Evolutionary conservation across 1,284 basidiomycete genomes (phyloP).

Genomic region (Heterobasidion occidentale): DNA sequence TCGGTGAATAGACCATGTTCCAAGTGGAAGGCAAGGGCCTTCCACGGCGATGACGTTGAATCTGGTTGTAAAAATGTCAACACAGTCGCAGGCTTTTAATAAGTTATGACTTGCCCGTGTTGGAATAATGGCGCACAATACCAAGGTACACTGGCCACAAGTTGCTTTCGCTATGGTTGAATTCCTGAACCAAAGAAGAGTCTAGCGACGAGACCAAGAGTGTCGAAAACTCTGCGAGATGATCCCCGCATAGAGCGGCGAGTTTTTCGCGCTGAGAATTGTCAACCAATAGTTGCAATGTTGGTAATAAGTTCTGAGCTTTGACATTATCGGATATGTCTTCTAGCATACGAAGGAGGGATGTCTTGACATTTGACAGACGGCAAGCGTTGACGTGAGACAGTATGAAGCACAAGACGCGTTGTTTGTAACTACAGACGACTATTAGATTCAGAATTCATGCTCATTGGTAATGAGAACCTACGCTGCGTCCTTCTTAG

Average conservation of each 20-base stretch:
- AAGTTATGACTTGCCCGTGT: constrained; percentile 28
- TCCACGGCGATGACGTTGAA: constrained; percentile 22
- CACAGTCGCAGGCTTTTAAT: neutral
- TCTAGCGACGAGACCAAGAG: constrained; percentile 55
- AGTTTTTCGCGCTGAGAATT: constrained; percentile 12
- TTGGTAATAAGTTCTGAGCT: constrained; percentile 55
- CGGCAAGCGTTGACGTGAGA: constrained; percentile 74
- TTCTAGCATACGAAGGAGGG: constrained; percentile 53
- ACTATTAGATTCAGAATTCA: neutral
- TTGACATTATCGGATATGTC: constrained; percentile 61
- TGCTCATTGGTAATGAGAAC: constrained; percentile 15
- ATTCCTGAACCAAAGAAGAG: constrained; percentile 28
- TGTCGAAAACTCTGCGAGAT: constrained; percentile 34
- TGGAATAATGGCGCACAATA: constrained; percentile 36
- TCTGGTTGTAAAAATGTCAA: constrained; percentile 14
- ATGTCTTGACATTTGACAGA: constrained; percentile 39
- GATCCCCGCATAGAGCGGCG: constrained; percentile 14
- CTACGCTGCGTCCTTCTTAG: constrained; percentile 60
- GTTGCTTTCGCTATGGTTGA: constrained; percentile 37
- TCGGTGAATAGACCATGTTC: constrained; percentile 44
- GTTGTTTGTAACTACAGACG: constrained; percentile 58
- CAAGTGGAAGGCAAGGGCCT: constrained; percentile 34
- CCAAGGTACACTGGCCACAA: constrained; percentile 43
- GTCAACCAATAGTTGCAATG: constrained; percentile 40
- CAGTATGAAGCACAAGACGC: constrained; percentile 71